Conservation (phyloP, 257 asterid genomes). For the Striga asiatica region DNA sequence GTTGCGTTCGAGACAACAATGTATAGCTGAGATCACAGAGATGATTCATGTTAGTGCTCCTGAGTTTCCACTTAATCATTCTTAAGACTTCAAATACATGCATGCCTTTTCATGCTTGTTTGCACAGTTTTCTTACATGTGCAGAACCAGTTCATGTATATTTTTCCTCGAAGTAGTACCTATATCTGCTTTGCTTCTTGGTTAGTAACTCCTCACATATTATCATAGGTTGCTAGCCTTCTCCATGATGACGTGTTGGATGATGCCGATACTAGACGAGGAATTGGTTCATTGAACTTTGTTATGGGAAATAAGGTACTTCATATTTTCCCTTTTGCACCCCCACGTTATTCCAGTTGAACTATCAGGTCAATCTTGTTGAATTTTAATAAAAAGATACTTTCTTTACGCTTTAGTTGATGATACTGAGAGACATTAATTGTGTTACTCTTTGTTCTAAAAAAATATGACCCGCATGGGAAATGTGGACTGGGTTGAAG, state of each 20-base stretch:
- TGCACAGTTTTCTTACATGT: neutral
- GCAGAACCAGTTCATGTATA: no score
- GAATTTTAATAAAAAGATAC: no score
- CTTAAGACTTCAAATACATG: neutral
- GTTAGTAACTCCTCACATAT: constrained; percentile 11
- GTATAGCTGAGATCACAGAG: constrained; percentile 91
- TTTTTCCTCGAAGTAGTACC: neutral
- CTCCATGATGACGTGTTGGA: constrained; percentile 98
- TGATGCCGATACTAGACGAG: constrained; percentile 95
- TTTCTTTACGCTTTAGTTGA: no score
- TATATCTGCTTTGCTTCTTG: neutral
- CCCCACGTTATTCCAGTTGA: neutral
- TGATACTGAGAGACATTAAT: no score
- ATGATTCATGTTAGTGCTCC: constrained; percentile 80
- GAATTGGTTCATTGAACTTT: constrained; percentile 72
- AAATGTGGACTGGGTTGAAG: no score
- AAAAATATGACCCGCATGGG: no score
- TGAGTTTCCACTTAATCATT: neutral
- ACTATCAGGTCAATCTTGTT: no score
- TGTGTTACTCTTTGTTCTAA: no score
- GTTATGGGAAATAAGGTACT: constrained; percentile 94
- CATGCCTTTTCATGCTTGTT: neutral
- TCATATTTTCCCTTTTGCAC: neutral
- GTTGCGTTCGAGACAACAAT: constrained; percentile 78
- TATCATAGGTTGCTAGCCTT: constrained; percentile 85